These are phyloP conservation scores for Camelina sativa DNA, from an alignment of 345 rosid genomes.

Conservation along the genomic window DNA sequence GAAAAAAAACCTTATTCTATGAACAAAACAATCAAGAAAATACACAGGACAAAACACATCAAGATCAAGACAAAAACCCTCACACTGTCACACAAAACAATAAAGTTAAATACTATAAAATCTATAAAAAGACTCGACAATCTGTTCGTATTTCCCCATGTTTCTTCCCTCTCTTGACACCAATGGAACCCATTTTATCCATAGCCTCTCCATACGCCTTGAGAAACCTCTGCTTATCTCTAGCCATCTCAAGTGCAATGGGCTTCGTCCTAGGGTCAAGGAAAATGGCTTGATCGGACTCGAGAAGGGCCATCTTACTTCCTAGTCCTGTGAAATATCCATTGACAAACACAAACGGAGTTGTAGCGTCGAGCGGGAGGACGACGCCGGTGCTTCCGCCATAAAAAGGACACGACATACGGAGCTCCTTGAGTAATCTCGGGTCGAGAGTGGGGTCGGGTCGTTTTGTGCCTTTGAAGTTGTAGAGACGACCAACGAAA, in stretches of 20 bases:
- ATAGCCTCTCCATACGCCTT: constrained; percentile 70
- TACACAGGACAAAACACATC: not conserved
- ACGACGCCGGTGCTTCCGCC: constrained; percentile 59
- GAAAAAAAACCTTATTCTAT: not conserved
- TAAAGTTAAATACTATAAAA: constrained; percentile 17
- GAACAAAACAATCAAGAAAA: constrained; percentile 18
- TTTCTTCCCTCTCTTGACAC: constrained; percentile 69
- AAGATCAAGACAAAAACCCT: not conserved
- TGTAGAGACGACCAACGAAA: constrained; percentile 64
- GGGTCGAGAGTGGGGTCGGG: constrained; percentile 71
- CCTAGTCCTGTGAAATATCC: constrained; percentile 63
- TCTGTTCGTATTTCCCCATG: constrained; percentile 78
- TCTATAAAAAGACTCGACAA: constrained; percentile 55
- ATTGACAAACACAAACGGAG: constrained; percentile 76
- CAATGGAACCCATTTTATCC: constrained; percentile 85
- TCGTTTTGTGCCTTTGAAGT: constrained; percentile 55
- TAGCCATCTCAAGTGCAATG: constrained; percentile 56
- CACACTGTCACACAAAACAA: constrained; percentile 18
- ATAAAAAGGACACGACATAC: constrained; percentile 65
- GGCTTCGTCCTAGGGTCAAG: constrained; percentile 65
- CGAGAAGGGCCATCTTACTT: constrained; percentile 64
- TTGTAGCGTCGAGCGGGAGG: constrained; percentile 73
- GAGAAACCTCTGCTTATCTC: constrained; percentile 60
- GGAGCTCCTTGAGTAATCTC: constrained; percentile 67
- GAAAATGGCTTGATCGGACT: constrained; percentile 66